Percentiles rank a stretch among this genome's conserved stretches.
phyloP scores from a whole-genome alignment of 164 flowering plant genomes.

The Aristolochia fimbriata region DNA sequence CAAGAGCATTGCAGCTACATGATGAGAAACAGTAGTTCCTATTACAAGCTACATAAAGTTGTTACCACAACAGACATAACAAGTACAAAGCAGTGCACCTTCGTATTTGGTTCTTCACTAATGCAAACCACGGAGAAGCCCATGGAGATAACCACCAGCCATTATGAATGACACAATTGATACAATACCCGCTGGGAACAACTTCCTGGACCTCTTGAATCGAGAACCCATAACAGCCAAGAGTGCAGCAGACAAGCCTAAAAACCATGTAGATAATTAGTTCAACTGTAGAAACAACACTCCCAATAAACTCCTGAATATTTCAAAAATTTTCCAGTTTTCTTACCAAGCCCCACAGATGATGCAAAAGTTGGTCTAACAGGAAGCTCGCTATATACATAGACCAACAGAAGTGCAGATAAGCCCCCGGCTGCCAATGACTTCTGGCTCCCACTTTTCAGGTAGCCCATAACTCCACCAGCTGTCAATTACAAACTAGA shows the following conservation, averaged over 20 bases:
- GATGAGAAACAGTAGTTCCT: too few relatives aligned
- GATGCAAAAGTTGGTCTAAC: constrained; percentile 65
- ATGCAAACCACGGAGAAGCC: constrained; percentile 52
- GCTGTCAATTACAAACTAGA: constrained; percentile 24
- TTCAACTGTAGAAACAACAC: background rate
- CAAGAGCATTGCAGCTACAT: too few relatives aligned
- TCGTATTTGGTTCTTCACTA: background rate
- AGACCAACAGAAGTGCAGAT: constrained; percentile 48
- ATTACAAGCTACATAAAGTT: too few relatives aligned
- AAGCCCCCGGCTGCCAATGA: constrained; percentile 74
- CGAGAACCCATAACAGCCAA: constrained; percentile 82
- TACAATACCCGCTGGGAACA: constrained; percentile 91
- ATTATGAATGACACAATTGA: constrained; percentile 73
- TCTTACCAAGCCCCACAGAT: constrained; percentile 64
- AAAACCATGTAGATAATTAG: background rate
- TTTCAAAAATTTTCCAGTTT: background rate
- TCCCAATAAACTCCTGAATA: background rate
- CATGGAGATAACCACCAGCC: constrained; percentile 90
- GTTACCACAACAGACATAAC: too few relatives aligned
- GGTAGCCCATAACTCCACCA: constrained; percentile 87
- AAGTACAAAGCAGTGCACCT: too few relatives aligned
- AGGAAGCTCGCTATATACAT: constrained; percentile 70
- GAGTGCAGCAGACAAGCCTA: constrained; percentile 68
- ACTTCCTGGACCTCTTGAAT: constrained; percentile 64
- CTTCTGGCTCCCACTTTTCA: constrained; percentile 86